Conservation (phyloP, 345 rosid genomes). For the Euphorbia tirucalli region DNA sequence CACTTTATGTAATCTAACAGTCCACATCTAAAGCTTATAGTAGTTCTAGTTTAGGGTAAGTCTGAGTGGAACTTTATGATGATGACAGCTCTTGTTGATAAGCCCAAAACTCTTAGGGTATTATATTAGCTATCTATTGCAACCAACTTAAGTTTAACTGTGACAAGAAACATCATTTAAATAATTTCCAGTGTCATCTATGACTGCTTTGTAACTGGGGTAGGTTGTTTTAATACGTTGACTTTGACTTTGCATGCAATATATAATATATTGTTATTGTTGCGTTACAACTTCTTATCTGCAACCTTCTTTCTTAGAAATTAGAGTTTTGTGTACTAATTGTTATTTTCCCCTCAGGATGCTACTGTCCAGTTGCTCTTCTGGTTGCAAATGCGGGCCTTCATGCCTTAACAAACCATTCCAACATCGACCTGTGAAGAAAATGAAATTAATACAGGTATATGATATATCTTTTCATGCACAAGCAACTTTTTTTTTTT, state of each 20-base stretch:
- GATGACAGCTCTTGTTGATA: background rate
- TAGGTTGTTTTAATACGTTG: background rate
- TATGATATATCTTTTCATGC: background rate
- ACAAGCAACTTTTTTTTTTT: background rate
- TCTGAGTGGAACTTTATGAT: background rate
- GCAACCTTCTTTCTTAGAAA: background rate
- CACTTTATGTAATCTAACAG: background rate
- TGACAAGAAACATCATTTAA: background rate
- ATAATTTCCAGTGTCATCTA: background rate
- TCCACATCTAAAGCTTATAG: background rate
- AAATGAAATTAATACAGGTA: conserved; percentile 90
- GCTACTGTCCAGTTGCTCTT: conserved; percentile 92
- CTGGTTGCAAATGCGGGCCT: conserved; percentile 85
- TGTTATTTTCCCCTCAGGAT: conserved; percentile 45
- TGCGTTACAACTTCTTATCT: background rate
- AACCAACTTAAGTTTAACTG: background rate
- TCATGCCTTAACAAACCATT: conserved; percentile 88
- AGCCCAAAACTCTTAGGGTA: background rate
- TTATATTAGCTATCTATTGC: background rate
- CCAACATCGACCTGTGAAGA: conserved; percentile 81
- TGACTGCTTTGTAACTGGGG: background rate
- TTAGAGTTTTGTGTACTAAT: background rate
- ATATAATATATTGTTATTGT: background rate
- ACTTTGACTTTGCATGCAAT: conserved; percentile 7
- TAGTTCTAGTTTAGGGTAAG: background rate